These are phyloP conservation scores for Phycomyces blakesleeanus DNA, from an alignment of 192 early-diverging fungal genomes.

Conservation along the genomic window DNA sequence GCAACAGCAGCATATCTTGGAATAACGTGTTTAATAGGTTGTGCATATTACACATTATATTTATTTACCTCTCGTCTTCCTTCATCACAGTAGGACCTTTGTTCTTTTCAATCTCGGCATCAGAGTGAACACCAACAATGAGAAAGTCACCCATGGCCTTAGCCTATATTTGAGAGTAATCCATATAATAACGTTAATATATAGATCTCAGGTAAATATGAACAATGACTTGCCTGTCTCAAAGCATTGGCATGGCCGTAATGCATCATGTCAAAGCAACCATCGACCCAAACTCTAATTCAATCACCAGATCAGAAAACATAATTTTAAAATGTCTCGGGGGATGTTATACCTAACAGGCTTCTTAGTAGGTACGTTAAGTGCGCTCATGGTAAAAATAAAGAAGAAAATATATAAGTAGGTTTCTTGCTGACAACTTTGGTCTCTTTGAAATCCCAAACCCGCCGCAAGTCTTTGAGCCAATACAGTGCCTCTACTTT, in stretches of 20 bases:
- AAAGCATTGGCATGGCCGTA: conserved; percentile 95
- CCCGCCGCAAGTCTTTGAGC: too few relatives aligned
- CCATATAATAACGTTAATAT: too few relatives aligned
- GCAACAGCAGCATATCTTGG: conserved; percentile 86
- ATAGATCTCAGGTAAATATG: too few relatives aligned
- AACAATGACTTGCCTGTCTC: conserved; percentile 64
- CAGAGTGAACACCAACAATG: conserved; percentile 95
- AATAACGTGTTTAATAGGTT: neutral
- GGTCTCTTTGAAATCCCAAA: too few relatives aligned
- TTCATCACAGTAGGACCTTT: conserved; percentile 98
- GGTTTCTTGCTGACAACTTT: neutral
- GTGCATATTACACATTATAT: neutral
- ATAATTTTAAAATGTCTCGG: neutral
- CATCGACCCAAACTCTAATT: conserved; percentile 76
- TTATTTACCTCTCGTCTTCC: conserved; percentile 80
- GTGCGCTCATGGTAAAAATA: neutral
- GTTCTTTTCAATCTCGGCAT: conserved; percentile 86
- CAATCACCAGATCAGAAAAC: neutral
- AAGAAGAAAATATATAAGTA: neutral
- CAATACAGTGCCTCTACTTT: too few relatives aligned
- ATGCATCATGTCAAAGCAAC: conserved; percentile 97
- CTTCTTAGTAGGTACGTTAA: neutral
- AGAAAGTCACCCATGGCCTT: conserved; percentile 93
- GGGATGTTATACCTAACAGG: neutral
- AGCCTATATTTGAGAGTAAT: conserved; percentile 51